Evolutionary conservation across 306 rosid species (phyloP).

Genomic region (Quillaja saponaria): DNA sequence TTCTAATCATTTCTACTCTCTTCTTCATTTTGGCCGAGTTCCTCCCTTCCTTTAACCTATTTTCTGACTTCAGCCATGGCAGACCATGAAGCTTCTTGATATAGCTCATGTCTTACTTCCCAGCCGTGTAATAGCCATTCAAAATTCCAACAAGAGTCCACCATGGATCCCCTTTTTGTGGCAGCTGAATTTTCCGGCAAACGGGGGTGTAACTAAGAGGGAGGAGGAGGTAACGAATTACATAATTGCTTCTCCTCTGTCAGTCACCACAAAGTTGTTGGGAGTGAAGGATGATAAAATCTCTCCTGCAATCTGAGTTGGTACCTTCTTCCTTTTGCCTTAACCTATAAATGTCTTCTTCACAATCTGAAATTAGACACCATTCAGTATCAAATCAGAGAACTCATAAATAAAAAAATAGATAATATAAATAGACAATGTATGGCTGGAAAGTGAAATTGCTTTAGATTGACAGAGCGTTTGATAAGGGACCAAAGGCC

Average conservation of each 20-base stretch:
- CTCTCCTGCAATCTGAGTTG: conserved; percentile 80
- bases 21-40: too few species aligned
- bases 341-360: conserved; percentile 74
- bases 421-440: too few species aligned
- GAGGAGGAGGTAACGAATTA: conserved; percentile 46
- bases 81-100: too few species aligned
- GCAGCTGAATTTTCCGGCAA: not conserved
- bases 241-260: conserved; percentile 88
- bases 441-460: not conserved
- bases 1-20: too few species aligned
- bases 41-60: too few species aligned
- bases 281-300: conserved; percentile 82
- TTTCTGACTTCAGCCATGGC: too few species aligned
- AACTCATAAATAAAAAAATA: not conserved
- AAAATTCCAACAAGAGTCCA: too few species aligned
- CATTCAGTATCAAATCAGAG: not conserved
- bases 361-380: conserved; percentile 54
- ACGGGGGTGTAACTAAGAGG: too few species aligned
- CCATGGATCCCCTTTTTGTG: too few species aligned
- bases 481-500: conserved; percentile 98
- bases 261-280: conserved; percentile 70
- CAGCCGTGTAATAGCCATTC: too few species aligned
- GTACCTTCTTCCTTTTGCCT: conserved; percentile 53
- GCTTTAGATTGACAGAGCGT: conserved; percentile 95
- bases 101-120: too few species aligned